Evolutionary conservation across 2,329 filamentous ascomycete species (phyloP), one percentile per base, ranked within the genome.

Genomic region (Talaromyces albobiverticillius): DNA sequence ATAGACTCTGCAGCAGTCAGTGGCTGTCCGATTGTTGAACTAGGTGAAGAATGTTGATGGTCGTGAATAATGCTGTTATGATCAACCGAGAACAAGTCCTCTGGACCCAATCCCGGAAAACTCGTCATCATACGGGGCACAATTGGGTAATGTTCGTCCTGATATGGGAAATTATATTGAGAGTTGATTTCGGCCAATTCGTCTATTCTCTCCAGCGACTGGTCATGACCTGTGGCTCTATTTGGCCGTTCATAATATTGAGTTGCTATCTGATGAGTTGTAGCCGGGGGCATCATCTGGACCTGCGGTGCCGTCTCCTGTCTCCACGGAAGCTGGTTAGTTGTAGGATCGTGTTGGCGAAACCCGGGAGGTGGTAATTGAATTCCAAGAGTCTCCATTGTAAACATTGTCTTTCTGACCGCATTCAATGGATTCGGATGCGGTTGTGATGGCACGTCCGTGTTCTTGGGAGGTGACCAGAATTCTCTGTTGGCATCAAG

Each of bases 401-500:
- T 56, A 4, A 51, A 53, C 32, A 46, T 45, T 38, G 54, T 56
- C 43, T 46, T 54, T 38, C 74, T 14, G 71, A 65, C 25, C 70
- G 64, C 0, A 81, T 62, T 2, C 70, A 47, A 20, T 11, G 45
- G 26, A 14, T 36, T 34, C 16, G n/a, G 34, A 32, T 43, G n/a
- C 23, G 36, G 18, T 46, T 40, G 20, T 25, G 18, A 26, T 18
- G 25, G 46, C 10, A 9, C 14, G 13, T 46, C 3, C n/a, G n/a
- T 25, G 22, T 23, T 46, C 23, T 29, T 29, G 38, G 26, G 26
- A 29, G 26, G 26, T 10, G 5, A 10, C 26, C 13, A 29, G 49
- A 22, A 3, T 10, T 14, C 16, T 22, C 7, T 16, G 18, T 18
- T 9, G 20, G 18, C 32, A 36, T 6, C 23, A 14, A 25, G 47